Percentiles rank a stretch among this genome's conserved stretches.
Evolutionary conservation across 2,329 filamentous ascomycete species (phyloP).

Genomic region (Alternaria sp.): DNA sequence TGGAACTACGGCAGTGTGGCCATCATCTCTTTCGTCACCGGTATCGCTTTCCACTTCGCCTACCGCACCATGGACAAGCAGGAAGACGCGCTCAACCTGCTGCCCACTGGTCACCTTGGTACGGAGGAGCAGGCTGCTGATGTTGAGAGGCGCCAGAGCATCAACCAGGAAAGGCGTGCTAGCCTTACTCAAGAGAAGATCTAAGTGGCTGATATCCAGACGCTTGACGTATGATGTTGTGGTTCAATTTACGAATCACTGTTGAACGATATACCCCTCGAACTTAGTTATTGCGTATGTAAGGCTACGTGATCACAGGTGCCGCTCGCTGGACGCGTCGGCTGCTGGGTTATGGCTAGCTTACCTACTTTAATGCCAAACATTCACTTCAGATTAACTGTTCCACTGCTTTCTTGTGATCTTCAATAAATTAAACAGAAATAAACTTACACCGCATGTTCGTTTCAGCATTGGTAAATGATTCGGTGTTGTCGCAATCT

Average conservation of each 20-base stretch:
- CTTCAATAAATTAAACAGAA: background rate
- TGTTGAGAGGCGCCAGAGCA: constrained; percentile 39
- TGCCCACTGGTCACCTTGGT: constrained; percentile 50
- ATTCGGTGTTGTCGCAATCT: background rate
- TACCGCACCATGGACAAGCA: constrained; percentile 47
- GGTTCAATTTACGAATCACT: background rate
- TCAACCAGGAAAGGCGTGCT: constrained; percentile 25
- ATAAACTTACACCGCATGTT: background rate
- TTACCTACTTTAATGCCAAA: constrained; percentile 10
- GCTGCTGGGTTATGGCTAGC: background rate
- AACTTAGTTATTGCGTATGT: constrained; percentile 4
- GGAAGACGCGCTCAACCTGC: constrained; percentile 51
- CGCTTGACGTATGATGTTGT: constrained; percentile 4
- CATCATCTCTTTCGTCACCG: constrained; percentile 47
- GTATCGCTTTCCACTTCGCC: constrained; percentile 43
- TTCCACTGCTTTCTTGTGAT: background rate
- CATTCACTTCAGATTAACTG: background rate
- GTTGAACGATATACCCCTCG: constrained; percentile 12
- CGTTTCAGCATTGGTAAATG: background rate
- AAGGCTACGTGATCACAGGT: constrained; percentile 2
- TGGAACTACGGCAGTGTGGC: constrained; percentile 50
- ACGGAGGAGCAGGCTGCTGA: constrained; percentile 39
- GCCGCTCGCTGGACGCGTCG: background rate
- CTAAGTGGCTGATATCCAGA: constrained; percentile 1
- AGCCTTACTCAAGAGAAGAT: constrained; percentile 27